These are phyloP conservation scores for Peronospora belbahrii DNA, from an alignment of 352 stramenopile genomes.

Conservation along the genomic window DNA sequence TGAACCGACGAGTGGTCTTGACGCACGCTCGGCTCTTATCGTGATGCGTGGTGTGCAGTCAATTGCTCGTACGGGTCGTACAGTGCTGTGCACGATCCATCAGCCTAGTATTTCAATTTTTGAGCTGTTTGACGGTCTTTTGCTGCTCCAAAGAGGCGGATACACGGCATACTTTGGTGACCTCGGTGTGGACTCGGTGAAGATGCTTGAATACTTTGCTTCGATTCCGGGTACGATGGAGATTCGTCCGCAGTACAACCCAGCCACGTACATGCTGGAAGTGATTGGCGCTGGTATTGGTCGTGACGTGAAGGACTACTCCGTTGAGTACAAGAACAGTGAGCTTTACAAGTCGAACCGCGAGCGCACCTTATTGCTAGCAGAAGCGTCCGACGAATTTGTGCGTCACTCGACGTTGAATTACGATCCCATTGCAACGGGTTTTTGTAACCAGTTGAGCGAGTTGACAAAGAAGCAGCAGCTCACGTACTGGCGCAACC, in stretches of 20 bases:
- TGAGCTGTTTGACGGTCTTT: conserved; percentile 85
- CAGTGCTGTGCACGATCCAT: conserved; percentile 65
- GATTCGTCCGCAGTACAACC: conserved; percentile 78
- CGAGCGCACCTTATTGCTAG: conserved; percentile 22
- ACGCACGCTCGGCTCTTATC: conserved; percentile 76
- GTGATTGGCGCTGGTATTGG: conserved; percentile 69
- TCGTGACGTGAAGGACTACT: conserved; percentile 55
- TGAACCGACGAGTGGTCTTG: conserved; percentile 87
- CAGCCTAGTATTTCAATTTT: conserved; percentile 86
- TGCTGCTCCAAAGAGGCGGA: conserved; percentile 75
- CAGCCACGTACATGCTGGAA: conserved; percentile 88
- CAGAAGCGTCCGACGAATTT: conserved; percentile 19
- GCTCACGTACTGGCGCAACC: conserved; percentile 47
- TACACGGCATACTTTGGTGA: conserved; percentile 83
- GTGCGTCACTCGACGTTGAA: conserved; percentile 41
- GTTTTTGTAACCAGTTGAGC: conserved; percentile 30
- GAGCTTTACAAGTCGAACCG: conserved; percentile 27
- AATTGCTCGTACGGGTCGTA: conserved; percentile 78
- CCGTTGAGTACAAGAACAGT: conserved; percentile 40
- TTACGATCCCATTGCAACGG: conserved; percentile 36
- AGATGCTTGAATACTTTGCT: conserved; percentile 85
- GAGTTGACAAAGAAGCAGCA: conserved; percentile 26
- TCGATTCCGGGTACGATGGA: conserved; percentile 49
- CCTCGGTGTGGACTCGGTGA: conserved; percentile 59
- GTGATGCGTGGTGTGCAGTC: conserved; percentile 83